phyloP scores from a whole-genome alignment of 2,329 filamentous ascomycete species.

The Ophidiomyces ophidiicola region DNA sequence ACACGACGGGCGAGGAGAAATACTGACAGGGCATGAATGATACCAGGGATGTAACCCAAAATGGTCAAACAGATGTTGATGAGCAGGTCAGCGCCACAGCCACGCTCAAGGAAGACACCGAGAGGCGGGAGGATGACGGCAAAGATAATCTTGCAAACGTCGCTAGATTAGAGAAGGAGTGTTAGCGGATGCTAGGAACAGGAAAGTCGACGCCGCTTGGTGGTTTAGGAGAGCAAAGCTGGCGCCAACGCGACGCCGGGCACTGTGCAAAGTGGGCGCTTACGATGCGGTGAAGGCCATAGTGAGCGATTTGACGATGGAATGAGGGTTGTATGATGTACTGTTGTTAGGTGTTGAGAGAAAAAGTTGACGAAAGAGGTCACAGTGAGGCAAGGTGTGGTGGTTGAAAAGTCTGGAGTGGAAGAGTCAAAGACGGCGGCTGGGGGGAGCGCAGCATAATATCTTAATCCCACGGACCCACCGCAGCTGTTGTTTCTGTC shows the following conservation, averaged over 20 bases:
- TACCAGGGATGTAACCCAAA: conserved; percentile 64
- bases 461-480: too few species aligned
- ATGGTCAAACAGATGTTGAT: conserved; percentile 88
- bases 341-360: neutral
- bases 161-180: conserved; percentile 34
- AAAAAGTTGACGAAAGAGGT: too few species aligned
- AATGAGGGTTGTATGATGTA: neutral
- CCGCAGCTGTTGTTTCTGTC: too few species aligned
- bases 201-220: neutral
- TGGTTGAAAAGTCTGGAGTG: too few species aligned
- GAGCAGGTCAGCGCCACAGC: conserved; percentile 72
- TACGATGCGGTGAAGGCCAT: conserved; percentile 43
- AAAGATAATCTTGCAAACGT: conserved; percentile 73
- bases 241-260: conserved; percentile 1
- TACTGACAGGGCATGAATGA: conserved; percentile 78
- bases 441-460: too few species aligned
- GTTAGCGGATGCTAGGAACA: neutral
- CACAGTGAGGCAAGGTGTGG: too few species aligned
- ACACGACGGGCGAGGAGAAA: neutral
- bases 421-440: too few species aligned
- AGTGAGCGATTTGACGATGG: conserved; percentile 8
- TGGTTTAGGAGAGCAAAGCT: neutral
- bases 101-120: conserved; percentile 88
- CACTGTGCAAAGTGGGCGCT: conserved; percentile 18
- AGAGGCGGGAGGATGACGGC: conserved; percentile 81